A percentile compares a stretch with the other conserved stretches of the same genome.
Conservation (phyloP, 495 filamentous ascomycete genomes). For the Aspergillus hancockii region DNA sequence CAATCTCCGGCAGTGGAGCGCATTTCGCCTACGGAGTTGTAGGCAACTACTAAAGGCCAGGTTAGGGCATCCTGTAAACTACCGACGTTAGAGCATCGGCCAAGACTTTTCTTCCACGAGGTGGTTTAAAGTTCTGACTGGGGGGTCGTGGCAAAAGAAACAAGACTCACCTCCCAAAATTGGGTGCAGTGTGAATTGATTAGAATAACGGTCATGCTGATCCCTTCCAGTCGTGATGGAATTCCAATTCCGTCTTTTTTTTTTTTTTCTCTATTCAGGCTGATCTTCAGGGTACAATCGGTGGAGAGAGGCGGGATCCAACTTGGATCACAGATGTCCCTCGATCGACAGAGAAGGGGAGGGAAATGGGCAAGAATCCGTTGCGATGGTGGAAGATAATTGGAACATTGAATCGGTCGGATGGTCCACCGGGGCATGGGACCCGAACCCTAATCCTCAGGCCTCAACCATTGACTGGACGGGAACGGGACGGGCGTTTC, state of each 20-base stretch:
- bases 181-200: not conserved
- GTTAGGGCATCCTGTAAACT: not conserved
- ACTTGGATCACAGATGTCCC: not conserved
- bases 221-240: not conserved
- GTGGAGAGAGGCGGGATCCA: not conserved
- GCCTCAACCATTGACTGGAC: no score
- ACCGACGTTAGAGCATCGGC: not conserved
- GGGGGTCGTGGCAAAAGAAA: not conserved
- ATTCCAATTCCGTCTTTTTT: no score
- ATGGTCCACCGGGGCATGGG: no score
- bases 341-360: no score
- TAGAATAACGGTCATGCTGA: slow-evolving; percentile 4
- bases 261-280: not conserved
- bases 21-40: not conserved
- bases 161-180: not conserved
- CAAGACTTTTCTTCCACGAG: not conserved
- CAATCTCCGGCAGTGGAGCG: slow-evolving; percentile 1
- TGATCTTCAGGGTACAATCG: not conserved
- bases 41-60: not conserved
- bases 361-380: no score
- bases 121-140: not conserved
- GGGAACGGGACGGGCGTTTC: no score
- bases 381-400: no score
- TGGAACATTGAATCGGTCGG: no score
- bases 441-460: no score